Evolutionary conservation across 164 flowering plant genomes (phyloP).

Genomic region (Cinnamomum chago): DNA sequence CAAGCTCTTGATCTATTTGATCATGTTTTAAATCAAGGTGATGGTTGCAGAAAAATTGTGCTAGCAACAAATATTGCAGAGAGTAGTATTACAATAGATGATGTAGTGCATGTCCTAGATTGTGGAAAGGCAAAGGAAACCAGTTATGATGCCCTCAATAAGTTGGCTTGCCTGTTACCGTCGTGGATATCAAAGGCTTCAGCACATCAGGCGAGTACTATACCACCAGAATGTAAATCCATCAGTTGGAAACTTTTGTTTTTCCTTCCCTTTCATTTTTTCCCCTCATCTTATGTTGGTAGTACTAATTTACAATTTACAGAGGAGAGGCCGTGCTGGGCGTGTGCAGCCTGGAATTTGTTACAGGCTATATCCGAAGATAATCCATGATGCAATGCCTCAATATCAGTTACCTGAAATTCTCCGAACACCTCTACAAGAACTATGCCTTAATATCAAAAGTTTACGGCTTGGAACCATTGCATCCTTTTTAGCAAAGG

Average conservation of each 20-base stretch:
- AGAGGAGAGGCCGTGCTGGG: constrained; percentile 99
- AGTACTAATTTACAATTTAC: constrained; percentile 10
- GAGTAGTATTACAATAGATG: constrained; percentile 97
- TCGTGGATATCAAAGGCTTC: constrained; percentile 99
- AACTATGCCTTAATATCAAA: constrained; percentile 82
- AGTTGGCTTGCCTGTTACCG: constrained; percentile 86
- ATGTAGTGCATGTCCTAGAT: constrained; percentile 90
- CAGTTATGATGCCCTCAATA: constrained; percentile 96
- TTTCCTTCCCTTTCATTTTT: neutral
- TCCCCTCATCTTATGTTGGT: constrained; percentile 9
- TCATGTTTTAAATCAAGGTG: neutral
- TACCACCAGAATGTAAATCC: neutral
- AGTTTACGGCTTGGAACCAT: constrained; percentile 80
- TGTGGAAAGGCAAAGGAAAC: constrained; percentile 99
- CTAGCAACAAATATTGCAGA: constrained; percentile 97
- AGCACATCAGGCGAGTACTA: constrained; percentile 77
- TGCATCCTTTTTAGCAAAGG: constrained; percentile 77
- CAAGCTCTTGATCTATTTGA: neutral
- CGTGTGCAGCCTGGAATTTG: constrained; percentile 96
- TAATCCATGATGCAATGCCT: constrained; percentile 76
- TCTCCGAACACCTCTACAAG: constrained; percentile 92
- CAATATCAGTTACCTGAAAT: constrained; percentile 91
- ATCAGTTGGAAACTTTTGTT: neutral
- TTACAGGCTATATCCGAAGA: constrained; percentile 79
- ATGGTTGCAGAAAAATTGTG: constrained; percentile 73